phyloP scores from a whole-genome alignment of 2,329 filamentous ascomycete genomes.

The Diaporthe sp. region DNA sequence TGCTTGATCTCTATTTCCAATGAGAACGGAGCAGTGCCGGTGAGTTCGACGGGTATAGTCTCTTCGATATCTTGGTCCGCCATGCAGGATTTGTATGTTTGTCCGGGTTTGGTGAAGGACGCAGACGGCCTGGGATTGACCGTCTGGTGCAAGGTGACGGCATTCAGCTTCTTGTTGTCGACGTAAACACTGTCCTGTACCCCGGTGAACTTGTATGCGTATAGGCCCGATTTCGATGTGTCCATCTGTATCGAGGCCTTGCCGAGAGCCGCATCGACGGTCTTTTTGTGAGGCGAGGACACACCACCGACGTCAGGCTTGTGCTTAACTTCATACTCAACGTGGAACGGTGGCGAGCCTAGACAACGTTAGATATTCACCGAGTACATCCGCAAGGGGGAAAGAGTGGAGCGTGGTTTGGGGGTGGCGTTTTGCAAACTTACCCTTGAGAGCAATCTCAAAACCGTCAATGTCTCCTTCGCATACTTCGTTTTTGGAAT shows the following conservation, averaged over 20 bases:
- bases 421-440: constrained; percentile 45
- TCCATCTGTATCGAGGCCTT: constrained; percentile 88
- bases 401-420: not conserved
- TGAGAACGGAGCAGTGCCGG: constrained; percentile 87
- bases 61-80: constrained; percentile 87
- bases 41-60: constrained; percentile 86
- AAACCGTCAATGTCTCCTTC: constrained; percentile 94
- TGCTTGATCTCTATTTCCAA: constrained; percentile 96
- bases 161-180: constrained; percentile 73
- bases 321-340: constrained; percentile 85
- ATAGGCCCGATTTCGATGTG: constrained; percentile 83
- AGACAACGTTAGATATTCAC: constrained; percentile 48
- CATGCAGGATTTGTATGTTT: constrained; percentile 95
- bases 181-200: constrained; percentile 90
- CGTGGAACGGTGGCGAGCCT: constrained; percentile 85
- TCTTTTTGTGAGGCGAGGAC: constrained; percentile 75
- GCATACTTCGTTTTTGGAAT: constrained; percentile 86
- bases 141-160: constrained; percentile 81
- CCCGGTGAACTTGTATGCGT: constrained; percentile 87
- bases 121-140: constrained; percentile 89
- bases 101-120: constrained; percentile 85
- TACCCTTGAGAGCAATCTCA: constrained; percentile 84
- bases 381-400: not conserved
- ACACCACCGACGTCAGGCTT: constrained; percentile 74
- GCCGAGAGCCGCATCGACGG: constrained; percentile 82